Base-by-base conservation (phyloP, 1,284 basidiomycete species). In the Moesziomyces globuligerus region DNA sequence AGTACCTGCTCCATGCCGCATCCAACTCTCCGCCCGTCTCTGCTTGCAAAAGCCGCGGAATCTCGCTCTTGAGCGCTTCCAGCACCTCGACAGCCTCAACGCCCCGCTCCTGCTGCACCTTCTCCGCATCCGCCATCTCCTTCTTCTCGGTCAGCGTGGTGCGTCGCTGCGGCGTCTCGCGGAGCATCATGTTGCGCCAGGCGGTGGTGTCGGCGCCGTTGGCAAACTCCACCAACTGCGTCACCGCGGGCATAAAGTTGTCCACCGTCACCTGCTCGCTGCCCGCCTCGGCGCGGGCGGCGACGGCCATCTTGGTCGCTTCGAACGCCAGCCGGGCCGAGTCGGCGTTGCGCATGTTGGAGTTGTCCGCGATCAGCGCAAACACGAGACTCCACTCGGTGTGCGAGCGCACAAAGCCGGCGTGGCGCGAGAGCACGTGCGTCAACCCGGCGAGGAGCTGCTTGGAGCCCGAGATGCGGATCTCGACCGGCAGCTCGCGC, bases 301-400 rank as follows among this genome's bases (percentile, higher is more conserved):
- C 47, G 4, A 65, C 55, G 18, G 56, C 47, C 7, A 46, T 46
- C 26, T 56, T 62, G 28, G 54, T 60, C 10, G 72, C 56, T 15
- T 90, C 88, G 76, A 98, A 91, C 1, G 93, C 91, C 43, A 90
- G 85, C 42, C 91, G 90, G 25, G 91, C 89, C 2, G 94, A 93
- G 82, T 93, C 91, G n/a, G 92, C 88, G 75, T 96, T 91, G 8
- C 89, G 87, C 42, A 93, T 88, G 1, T 92, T 93, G 0, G 90
- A 71, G 34, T 72, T 74, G 45, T 70, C 90, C 38, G 91, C 88
- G 72, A 98, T 87, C n/a, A 98, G 86, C 1, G 92, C 90, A 75
- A 96, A 92, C 17, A 95, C 87, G 32, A 98, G 85, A 52, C 91
- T 92, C 96, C 96, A 98, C 83, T 98, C 94, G 0, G 95, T 97